Conservation (phyloP, 192 early-diverging fungal species). For the Phycomyces nitens region DNA sequence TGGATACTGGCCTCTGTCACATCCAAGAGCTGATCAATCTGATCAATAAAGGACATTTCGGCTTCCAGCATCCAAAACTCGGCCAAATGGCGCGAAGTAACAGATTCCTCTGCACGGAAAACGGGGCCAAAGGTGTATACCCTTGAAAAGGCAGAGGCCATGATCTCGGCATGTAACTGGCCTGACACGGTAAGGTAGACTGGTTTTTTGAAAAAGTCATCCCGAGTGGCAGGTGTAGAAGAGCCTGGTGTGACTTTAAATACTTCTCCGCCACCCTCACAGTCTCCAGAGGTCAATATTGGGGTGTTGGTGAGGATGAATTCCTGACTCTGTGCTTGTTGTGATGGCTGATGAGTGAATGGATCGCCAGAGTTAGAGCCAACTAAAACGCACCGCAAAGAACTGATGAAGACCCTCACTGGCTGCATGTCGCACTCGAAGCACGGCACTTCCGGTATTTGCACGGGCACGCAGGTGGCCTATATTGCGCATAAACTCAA, state of each 20-base stretch:
- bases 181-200: slow-evolving; percentile 83
- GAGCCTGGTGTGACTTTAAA: slow-evolving; percentile 54
- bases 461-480: slow-evolving; percentile 72
- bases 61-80: slow-evolving; percentile 97
- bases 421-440: slow-evolving; percentile 67
- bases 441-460: slow-evolving; percentile 68
- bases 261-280: slow-evolving; percentile 86
- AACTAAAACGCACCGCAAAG: slow-evolving; percentile 50
- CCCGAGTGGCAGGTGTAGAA: slow-evolving; percentile 14
- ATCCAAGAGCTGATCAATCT: slow-evolving; percentile 59
- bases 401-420: slow-evolving; percentile 68
- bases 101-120: slow-evolving; percentile 81
- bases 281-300: slow-evolving; percentile 79
- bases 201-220: slow-evolving; percentile 70
- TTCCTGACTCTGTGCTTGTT: slow-evolving; percentile 52
- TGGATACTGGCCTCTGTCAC: slow-evolving; percentile 67
- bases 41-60: slow-evolving; percentile 71
- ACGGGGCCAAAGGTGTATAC: slow-evolving; percentile 81
- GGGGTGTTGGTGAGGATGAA: slow-evolving; percentile 81
- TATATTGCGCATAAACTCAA: slow-evolving; percentile 77
- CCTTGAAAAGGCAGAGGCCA: slow-evolving; percentile 63
- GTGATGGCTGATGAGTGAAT: not conserved
- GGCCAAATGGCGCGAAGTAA: slow-evolving; percentile 79
- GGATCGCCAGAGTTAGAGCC: too few relatives aligned
- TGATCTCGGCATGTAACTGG: slow-evolving; percentile 81